Evolutionary conservation across 177 flowering plant species (phyloP).

Genomic region (Vitis hybrid): DNA sequence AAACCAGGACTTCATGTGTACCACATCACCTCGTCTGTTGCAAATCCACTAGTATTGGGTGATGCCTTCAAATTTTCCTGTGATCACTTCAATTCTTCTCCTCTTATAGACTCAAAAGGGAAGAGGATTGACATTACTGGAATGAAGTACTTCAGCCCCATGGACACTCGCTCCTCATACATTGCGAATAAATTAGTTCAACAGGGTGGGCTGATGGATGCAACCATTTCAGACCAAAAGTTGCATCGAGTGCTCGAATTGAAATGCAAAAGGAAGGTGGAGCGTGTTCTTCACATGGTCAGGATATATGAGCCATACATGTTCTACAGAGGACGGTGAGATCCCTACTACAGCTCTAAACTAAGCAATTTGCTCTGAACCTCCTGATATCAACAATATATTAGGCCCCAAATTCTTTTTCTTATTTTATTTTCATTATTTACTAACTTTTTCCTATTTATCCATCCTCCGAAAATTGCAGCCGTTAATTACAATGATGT

Average conservation of each 20-base stretch:
- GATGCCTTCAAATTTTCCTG: neutral
- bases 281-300: neutral
- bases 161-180: neutral
- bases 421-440: no score
- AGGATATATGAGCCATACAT: neutral
- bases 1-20: slow-evolving; percentile 9
- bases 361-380: no score
- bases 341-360: neutral
- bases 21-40: slow-evolving; percentile 13
- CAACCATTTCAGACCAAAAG: neutral
- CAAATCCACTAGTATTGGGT: slow-evolving; percentile 8
- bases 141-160: neutral
- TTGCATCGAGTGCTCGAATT: neutral
- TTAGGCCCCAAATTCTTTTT: no score
- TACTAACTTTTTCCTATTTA: no score
- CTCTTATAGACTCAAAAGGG: slow-evolving; percentile 5
- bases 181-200: neutral
- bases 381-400: no score
- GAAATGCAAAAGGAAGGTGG: neutral
- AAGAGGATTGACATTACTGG: neutral
- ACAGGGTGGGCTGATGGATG: neutral
- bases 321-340: neutral
- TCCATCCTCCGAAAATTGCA: no score
- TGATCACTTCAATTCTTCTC: slow-evolving; percentile 11
- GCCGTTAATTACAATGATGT: no score